phyloP scores from a whole-genome alignment of 2,329 filamentous ascomycete species.

The Microcera coccophila region DNA sequence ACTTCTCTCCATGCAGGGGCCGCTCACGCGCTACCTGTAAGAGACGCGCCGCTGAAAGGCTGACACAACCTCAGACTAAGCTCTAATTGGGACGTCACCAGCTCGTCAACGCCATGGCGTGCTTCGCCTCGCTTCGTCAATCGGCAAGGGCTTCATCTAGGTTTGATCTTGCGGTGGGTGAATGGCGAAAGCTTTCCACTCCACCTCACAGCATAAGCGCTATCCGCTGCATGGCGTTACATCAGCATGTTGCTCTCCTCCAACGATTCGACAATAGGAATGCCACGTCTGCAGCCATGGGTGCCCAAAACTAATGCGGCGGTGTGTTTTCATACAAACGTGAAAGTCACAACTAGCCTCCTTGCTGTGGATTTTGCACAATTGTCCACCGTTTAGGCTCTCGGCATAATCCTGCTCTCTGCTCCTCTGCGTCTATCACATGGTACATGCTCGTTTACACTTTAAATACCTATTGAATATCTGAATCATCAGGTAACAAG shows the following conservation, averaged over 20 bases:
- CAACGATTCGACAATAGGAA: slow-evolving; percentile 12
- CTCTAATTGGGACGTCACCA: background rate
- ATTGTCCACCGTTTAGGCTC: too few species aligned
- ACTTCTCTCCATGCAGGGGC: background rate
- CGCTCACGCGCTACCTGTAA: background rate
- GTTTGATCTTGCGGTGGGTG: background rate
- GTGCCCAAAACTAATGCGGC: slow-evolving; percentile 23
- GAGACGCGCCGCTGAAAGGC: background rate
- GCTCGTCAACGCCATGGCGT: too few species aligned
- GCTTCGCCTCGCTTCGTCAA: background rate
- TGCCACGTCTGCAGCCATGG: slow-evolving; percentile 12
- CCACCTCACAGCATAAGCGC: slow-evolving; percentile 9
- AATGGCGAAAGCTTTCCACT: background rate
- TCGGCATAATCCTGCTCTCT: too few species aligned
- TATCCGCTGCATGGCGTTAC: slow-evolving; percentile 11
- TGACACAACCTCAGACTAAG: background rate
- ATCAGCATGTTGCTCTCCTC: slow-evolving; percentile 5
- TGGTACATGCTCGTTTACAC: too few species aligned
- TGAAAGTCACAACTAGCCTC: too few species aligned
- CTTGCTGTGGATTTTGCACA: too few species aligned
- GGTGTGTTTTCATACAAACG: slow-evolving; percentile 10
- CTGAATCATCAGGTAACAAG: too few species aligned
- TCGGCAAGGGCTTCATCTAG: background rate
- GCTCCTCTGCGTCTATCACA: too few species aligned
- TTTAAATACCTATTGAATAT: too few species aligned